A percentile compares a stretch with the other conserved stretches of the same genome.
phyloP scores from a whole-genome alignment of 306 rosid species.

The Corylus heterophylla region DNA sequence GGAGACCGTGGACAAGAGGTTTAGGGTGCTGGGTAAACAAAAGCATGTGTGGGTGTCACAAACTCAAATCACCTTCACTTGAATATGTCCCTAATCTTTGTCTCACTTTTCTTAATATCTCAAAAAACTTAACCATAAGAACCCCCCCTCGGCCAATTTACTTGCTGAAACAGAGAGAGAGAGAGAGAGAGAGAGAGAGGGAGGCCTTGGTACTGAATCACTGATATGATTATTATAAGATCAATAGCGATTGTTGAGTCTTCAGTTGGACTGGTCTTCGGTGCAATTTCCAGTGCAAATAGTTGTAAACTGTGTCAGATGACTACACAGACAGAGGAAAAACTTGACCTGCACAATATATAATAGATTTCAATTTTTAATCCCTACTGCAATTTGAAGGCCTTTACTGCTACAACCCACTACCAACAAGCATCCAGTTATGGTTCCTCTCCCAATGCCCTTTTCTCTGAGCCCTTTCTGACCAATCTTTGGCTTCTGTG shows the following conservation, averaged over 20 bases:
- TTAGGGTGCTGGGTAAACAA: neutral
- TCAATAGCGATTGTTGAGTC: slow-evolving; percentile 1
- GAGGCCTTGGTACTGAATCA: neutral
- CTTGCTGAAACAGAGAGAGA: neutral
- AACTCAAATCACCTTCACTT: no score
- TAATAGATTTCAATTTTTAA: neutral
- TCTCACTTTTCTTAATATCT: neutral
- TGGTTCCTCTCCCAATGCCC: slow-evolving; percentile 23
- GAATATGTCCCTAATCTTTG: neutral
- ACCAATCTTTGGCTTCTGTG: slow-evolving; percentile 39
- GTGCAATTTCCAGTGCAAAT: slow-evolving; percentile 44
- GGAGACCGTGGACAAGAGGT: neutral
- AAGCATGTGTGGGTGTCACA: neutral
- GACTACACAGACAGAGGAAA: neutral
- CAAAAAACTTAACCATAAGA: no score
- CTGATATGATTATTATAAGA: neutral
- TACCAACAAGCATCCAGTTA: slow-evolving; percentile 15
- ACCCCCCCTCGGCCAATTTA: no score
- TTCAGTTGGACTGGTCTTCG: slow-evolving; percentile 47
- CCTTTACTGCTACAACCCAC: neutral
- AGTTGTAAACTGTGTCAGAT: slow-evolving; percentile 42
- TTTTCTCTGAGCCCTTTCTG: slow-evolving; percentile 19
- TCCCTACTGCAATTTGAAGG: slow-evolving; percentile 11
- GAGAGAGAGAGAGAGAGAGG: neutral
- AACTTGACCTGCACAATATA: slow-evolving; percentile 8